phyloP scores from a whole-genome alignment of 441 rosid species.

The Gossypium aridum region DNA sequence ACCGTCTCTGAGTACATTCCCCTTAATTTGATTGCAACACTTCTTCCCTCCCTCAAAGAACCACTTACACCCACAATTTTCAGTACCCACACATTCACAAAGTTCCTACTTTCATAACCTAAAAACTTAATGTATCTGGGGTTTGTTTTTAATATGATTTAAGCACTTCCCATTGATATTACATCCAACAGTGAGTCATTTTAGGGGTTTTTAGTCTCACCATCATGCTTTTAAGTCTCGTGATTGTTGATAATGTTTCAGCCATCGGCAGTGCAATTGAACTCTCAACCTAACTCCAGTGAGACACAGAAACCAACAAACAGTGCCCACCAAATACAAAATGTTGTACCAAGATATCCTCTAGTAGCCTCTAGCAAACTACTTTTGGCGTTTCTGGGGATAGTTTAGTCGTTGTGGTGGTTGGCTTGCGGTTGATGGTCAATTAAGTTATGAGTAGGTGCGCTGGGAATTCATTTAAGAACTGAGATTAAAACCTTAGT shows the following conservation, averaged over 20 bases:
- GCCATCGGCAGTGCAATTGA: background rate
- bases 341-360: background rate
- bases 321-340: background rate
- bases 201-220: background rate
- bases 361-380: background rate
- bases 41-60: too few species aligned
- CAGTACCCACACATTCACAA: background rate
- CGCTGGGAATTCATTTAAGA: background rate
- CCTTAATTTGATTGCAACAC: too few species aligned
- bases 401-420: background rate
- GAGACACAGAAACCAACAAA: background rate
- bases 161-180: background rate
- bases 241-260: background rate
- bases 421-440: background rate
- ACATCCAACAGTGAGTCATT: background rate
- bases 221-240: background rate
- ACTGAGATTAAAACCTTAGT: background rate
- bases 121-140: background rate
- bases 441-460: background rate
- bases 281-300: background rate
- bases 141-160: background rate
- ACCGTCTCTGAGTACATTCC: too few species aligned
- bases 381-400: background rate
- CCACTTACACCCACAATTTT: background rate
- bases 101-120: background rate